A percentile compares a stretch with the other conserved stretches of the same genome.
Evolutionary conservation across 176 grass and related monocot species (phyloP).

Genomic region (Oryza officinalis): DNA sequence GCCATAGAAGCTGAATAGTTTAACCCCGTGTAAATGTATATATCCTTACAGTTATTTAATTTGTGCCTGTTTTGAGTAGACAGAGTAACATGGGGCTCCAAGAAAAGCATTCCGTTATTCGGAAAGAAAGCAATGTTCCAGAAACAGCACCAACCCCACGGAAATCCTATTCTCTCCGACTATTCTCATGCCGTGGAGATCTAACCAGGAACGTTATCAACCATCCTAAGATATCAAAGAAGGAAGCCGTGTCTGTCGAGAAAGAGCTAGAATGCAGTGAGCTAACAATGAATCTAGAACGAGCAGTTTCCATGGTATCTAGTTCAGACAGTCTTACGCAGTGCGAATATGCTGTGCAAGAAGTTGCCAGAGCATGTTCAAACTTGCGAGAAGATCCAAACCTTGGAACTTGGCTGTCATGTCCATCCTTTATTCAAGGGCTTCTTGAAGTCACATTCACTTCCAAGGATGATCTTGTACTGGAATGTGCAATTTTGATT

Average conservation of each 20-base stretch:
- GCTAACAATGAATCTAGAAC: constrained; percentile 60
- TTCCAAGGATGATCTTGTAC: constrained; percentile 83
- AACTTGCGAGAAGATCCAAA: constrained; percentile 50
- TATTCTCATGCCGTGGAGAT: constrained; percentile 78
- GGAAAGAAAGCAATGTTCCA: constrained; percentile 40
- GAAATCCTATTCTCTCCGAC: constrained; percentile 75
- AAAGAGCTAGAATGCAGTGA: constrained; percentile 46
- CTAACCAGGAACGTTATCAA: constrained; percentile 66
- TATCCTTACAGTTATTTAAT: constrained; percentile 41
- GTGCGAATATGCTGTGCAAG: constrained; percentile 71
- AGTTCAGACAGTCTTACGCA: constrained; percentile 67
- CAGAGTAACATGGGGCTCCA: constrained; percentile 82
- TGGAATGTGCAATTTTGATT: constrained; percentile 80
- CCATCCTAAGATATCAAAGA: constrained; percentile 62
- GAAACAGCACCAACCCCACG: constrained; percentile 42
- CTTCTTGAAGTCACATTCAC: constrained; percentile 94
- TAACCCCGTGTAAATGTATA: neutral
- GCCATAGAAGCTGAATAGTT: neutral
- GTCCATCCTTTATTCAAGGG: constrained; percentile 79
- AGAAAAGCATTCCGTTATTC: constrained; percentile 42
- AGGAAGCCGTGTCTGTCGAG: constrained; percentile 46
- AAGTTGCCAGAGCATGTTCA: constrained; percentile 70
- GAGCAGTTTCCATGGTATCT: constrained; percentile 71
- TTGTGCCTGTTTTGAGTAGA: constrained; percentile 90
- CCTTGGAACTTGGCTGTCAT: constrained; percentile 58